phyloP scores from a whole-genome alignment of 495 filamentous ascomycete genomes.

The Penicillium parvum region DNA sequence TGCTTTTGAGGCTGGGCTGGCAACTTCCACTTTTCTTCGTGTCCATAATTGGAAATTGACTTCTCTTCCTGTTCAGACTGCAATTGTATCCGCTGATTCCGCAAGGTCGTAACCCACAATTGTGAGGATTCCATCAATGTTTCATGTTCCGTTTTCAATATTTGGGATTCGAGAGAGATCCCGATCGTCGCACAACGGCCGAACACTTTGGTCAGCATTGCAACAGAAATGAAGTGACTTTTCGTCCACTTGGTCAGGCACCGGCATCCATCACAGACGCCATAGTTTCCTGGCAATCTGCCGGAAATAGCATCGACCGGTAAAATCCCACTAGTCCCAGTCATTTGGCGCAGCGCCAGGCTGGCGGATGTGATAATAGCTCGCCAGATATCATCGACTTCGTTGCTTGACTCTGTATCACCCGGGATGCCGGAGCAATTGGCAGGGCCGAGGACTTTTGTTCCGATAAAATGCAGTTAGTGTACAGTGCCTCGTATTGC shows the following conservation, averaged over 20 bases:
- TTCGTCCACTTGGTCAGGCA: not conserved
- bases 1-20: not conserved
- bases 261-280: too few species aligned
- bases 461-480: too few species aligned
- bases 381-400: not conserved
- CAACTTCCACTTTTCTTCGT: not conserved
- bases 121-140: not conserved
- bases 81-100: too few species aligned
- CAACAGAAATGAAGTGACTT: slow-evolving; percentile 18
- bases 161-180: slow-evolving; percentile 11
- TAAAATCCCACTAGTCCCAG: not conserved
- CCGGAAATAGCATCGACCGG: not conserved
- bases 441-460: too few species aligned
- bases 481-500: too few species aligned
- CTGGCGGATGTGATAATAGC: not conserved
- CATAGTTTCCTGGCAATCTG: too few species aligned
- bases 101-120: not conserved
- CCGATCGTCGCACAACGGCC: slow-evolving; percentile 14
- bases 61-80: slow-evolving; percentile 1
- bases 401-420: slow-evolving; percentile 1
- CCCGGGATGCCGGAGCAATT: not conserved
- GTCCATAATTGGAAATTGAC: slow-evolving; percentile 3
- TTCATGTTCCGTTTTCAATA: not conserved
- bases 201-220: slow-evolving; percentile 16
- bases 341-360: too few species aligned